Percentiles rank a stretch among this genome's conserved stretches.
These are phyloP conservation scores for Aspergillus kassunensis DNA, from an alignment of 495 filamentous ascomycete genomes.

Conservation along the genomic window DNA sequence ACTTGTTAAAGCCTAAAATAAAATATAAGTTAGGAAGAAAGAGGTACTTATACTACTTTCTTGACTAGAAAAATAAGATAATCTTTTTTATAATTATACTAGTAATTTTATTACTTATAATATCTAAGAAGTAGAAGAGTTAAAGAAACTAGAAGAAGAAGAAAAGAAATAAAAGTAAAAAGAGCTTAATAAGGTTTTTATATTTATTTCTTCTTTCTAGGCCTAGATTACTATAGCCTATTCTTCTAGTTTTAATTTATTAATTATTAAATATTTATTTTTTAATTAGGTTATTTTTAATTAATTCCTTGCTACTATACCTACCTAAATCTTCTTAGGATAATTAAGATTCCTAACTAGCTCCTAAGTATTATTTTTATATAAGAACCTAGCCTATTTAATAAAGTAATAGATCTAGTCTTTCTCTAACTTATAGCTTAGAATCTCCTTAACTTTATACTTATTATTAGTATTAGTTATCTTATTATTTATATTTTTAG, in stretches of 20 bases:
- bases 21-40: conserved; percentile 9
- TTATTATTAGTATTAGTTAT: not conserved
- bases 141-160: conserved; percentile 20
- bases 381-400: conserved; percentile 2
- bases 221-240: not conserved
- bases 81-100: not conserved
- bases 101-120: conserved; percentile 12
- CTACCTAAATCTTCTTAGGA: not conserved
- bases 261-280: conserved; percentile 1
- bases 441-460: conserved; percentile 2
- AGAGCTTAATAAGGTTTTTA: too few relatives aligned
- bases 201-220: not conserved
- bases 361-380: not conserved
- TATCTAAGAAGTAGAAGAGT: conserved; percentile 5
- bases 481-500: not conserved
- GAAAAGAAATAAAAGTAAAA: conserved; percentile 28
- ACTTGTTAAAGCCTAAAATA: not conserved
- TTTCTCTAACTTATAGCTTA: not conserved
- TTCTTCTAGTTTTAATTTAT: not conserved
- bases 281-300: not conserved
- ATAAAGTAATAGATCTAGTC: not conserved
- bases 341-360: not conserved
- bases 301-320: not conserved
- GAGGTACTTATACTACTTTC: conserved; percentile 1
- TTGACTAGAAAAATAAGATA: conserved; percentile 7